These are phyloP conservation scores for Pezizomycotina sp. DNA, from an alignment of 2,329 filamentous ascomycete genomes.

Conservation along the genomic window DNA sequence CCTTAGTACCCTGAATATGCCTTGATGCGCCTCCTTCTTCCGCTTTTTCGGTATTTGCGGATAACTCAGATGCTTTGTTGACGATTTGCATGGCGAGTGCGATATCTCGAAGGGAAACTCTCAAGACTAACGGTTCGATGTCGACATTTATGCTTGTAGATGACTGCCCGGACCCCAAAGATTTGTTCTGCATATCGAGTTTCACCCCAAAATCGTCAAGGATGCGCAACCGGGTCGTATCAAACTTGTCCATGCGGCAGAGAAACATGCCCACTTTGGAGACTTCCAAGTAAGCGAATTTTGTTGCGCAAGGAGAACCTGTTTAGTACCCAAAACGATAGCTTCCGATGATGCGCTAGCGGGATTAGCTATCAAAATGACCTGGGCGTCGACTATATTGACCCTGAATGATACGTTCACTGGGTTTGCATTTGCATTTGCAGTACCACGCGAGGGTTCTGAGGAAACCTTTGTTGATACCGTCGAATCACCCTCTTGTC, in stretches of 20 bases:
- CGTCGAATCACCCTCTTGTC: background rate
- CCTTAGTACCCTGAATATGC: conserved; percentile 32
- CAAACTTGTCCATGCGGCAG: conserved; percentile 95
- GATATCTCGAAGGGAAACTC: conserved; percentile 85
- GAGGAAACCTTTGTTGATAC: background rate
- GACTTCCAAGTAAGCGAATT: conserved; percentile 88
- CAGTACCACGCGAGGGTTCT: conserved; percentile 6
- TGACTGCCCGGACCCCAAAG: conserved; percentile 42
- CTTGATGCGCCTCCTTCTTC: conserved; percentile 37
- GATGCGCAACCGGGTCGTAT: conserved; percentile 75
- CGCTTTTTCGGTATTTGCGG: conserved; percentile 40
- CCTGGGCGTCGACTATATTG: conserved; percentile 88
- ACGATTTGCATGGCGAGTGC: conserved; percentile 84
- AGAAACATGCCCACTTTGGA: conserved; percentile 95
- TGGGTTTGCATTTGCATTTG: conserved; percentile 30
- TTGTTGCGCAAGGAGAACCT: conserved; percentile 81
- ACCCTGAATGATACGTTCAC: conserved; percentile 76
- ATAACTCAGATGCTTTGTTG: conserved; percentile 75
- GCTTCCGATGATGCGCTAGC: conserved; percentile 80
- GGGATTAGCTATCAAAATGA: conserved; percentile 92
- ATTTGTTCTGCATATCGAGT: conserved; percentile 63
- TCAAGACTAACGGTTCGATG: conserved; percentile 76
- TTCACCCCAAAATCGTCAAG: conserved; percentile 92
- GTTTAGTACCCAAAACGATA: conserved; percentile 85
- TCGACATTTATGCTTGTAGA: conserved; percentile 69